Percentiles rank a stretch among this genome's conserved stretches.
phyloP scores from a whole-genome alignment of 306 rosid genomes.

The Citrullus amarus region DNA sequence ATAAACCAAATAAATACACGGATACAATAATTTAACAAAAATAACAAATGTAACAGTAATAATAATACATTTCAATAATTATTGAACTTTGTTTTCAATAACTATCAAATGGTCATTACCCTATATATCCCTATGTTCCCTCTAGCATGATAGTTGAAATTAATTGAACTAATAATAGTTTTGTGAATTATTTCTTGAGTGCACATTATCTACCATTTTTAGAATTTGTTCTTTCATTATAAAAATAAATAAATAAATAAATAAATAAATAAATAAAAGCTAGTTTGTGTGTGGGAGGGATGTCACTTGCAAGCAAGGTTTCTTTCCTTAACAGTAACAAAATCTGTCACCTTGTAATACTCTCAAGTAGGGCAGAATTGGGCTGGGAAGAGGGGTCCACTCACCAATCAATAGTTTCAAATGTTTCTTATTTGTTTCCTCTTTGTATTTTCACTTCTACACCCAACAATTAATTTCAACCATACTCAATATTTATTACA shows the following conservation, averaged over 20 bases:
- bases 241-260: not conserved
- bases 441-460: not conserved
- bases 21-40: not conserved
- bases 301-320: constrained; percentile 21
- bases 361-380: constrained; percentile 5
- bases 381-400: not conserved
- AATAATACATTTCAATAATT: not conserved
- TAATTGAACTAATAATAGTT: not conserved
- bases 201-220: not conserved
- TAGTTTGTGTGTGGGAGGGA: not conserved
- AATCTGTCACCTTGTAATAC: constrained; percentile 18
- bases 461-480: not conserved
- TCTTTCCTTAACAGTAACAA: constrained; percentile 21
- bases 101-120: not conserved
- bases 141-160: not conserved
- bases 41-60: too few relatives aligned
- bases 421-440: not conserved
- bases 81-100: not conserved
- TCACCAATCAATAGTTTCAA: not conserved
- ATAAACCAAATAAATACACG: not conserved
- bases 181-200: not conserved
- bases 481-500: not conserved
- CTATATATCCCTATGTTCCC: not conserved
- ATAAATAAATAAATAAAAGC: not conserved
- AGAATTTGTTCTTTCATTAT: not conserved